A percentile compares a stretch with the other conserved stretches of the same genome.
These are phyloP conservation scores for Scheffersomyces segobiensis DNA, from an alignment of 1,139 yeast genomes.

Conservation along the genomic window DNA sequence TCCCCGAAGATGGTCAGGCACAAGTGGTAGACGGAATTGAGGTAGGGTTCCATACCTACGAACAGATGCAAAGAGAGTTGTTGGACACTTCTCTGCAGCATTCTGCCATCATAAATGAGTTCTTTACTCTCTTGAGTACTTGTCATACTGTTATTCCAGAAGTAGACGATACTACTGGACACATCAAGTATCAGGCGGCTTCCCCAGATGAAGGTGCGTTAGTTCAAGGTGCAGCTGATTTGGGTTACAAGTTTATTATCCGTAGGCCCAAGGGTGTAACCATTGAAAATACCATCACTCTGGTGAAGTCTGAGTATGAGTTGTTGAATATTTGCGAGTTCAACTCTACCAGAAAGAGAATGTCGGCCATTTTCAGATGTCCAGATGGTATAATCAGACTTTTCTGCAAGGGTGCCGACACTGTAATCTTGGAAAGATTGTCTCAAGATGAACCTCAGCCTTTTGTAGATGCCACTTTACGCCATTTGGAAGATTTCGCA, in stretches of 20 bases:
- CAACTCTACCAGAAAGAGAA: constrained; percentile 95
- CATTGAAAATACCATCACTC: constrained; percentile 51
- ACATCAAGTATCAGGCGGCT: constrained; percentile 93
- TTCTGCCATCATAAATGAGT: constrained; percentile 71
- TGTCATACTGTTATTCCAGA: constrained; percentile 99
- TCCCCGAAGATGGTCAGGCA: constrained; percentile 87
- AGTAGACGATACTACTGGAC: constrained; percentile 54
- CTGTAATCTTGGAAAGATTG: constrained; percentile 86
- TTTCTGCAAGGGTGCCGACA: constrained; percentile 97
- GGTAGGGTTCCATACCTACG: constrained; percentile 76
- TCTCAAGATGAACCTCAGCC: constrained; percentile 66
- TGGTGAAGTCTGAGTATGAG: constrained; percentile 53
- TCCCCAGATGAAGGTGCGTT: constrained; percentile 99
- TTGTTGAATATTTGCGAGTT: constrained; percentile 91
- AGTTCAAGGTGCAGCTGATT: constrained; percentile 91
- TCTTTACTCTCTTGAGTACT: constrained; percentile 80
- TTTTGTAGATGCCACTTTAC: constrained; percentile 75
- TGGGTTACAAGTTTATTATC: constrained; percentile 81
- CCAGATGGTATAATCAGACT: constrained; percentile 91
- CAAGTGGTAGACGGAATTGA: constrained; percentile 76
- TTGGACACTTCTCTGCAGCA: constrained; percentile 45
- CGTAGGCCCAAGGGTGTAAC: constrained; percentile 86
- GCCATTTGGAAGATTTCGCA: constrained; percentile 95
- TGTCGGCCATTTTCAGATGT: constrained; percentile 92
- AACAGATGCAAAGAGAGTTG: constrained; percentile 57